These are phyloP conservation scores for Aspergillus sclerotiicarbonarius DNA, from an alignment of 495 filamentous ascomycete species.

Conservation along the genomic window DNA sequence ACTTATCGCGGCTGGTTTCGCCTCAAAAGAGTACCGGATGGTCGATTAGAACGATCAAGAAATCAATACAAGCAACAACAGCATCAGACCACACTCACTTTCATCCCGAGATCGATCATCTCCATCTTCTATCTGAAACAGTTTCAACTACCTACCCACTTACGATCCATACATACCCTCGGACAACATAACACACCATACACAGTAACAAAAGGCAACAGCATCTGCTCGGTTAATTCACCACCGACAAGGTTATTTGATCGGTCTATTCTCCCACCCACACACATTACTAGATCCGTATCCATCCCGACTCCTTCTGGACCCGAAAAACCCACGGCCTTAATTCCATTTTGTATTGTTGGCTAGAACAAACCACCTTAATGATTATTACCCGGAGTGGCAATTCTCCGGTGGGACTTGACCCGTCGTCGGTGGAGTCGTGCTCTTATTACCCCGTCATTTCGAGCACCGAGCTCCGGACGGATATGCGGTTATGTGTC, in stretches of 20 bases:
- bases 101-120: background rate
- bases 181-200: background rate
- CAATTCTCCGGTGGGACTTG: conserved; percentile 39
- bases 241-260: background rate
- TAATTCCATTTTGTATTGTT: background rate
- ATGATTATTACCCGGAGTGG: conserved; percentile 19
- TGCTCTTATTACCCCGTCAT: background rate
- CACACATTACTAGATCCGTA: background rate
- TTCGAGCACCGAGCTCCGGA: background rate
- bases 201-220: background rate
- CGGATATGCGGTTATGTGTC: background rate
- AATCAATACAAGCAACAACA: background rate
- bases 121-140: background rate
- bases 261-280: background rate
- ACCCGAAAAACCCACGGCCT: background rate
- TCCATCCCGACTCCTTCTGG: background rate
- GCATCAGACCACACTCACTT: background rate
- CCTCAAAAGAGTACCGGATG: too few species aligned
- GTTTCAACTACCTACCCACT: background rate
- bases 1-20: too few species aligned
- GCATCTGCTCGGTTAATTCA: conserved; percentile 2
- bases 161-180: background rate
- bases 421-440: conserved; percentile 24
- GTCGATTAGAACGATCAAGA: too few species aligned
- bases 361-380: conserved; percentile 2